phyloP scores from a whole-genome alignment of 768 basidiomycete genomes.

The Cubamyces sp. region DNA sequence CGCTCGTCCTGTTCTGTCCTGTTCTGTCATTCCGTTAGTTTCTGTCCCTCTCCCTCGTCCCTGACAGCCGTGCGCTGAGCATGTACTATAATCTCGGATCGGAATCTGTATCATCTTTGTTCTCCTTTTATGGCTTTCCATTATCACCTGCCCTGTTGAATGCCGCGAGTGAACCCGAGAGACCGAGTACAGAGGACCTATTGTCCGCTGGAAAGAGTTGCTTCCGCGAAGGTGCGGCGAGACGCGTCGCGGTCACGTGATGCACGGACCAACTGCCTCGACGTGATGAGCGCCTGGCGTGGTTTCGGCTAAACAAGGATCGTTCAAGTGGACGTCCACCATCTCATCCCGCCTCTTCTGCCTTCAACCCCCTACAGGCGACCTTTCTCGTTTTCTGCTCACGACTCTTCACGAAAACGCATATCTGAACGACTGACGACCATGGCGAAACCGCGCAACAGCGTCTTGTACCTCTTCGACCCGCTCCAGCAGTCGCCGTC shows the following conservation, averaged over 20 bases:
- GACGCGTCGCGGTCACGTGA: slow-evolving; percentile 22
- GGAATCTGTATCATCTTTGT: slow-evolving; percentile 7
- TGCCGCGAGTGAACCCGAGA: neutral
- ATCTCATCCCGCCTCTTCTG: neutral
- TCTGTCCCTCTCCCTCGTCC: too few relatives aligned
- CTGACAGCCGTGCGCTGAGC: too few relatives aligned
- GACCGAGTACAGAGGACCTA: neutral
- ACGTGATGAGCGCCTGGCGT: slow-evolving; percentile 9
- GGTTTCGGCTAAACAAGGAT: slow-evolving; percentile 12
- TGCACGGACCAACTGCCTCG: neutral
- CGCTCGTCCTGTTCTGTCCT: neutral
- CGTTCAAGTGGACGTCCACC: slow-evolving; percentile 15
- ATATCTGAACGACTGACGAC: neutral
- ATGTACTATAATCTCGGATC: slow-evolving; percentile 5
- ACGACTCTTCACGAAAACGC: slow-evolving; percentile 20
- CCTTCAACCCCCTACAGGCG: neutral
- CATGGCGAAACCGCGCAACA: slow-evolving; percentile 35
- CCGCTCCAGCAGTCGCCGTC: slow-evolving; percentile 32
- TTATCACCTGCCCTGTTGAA: neutral
- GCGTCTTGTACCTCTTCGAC: slow-evolving; percentile 39
- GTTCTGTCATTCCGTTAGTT: too few relatives aligned
- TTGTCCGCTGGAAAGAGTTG: slow-evolving; percentile 2
- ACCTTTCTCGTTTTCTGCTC: neutral
- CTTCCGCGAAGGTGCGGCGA: slow-evolving; percentile 3
- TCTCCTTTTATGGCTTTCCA: neutral